Percentiles rank a stretch among this genome's conserved stretches.
Evolutionary conservation across 352 stramenopile species (phyloP).

Genomic region (Pythium phragmitis): DNA sequence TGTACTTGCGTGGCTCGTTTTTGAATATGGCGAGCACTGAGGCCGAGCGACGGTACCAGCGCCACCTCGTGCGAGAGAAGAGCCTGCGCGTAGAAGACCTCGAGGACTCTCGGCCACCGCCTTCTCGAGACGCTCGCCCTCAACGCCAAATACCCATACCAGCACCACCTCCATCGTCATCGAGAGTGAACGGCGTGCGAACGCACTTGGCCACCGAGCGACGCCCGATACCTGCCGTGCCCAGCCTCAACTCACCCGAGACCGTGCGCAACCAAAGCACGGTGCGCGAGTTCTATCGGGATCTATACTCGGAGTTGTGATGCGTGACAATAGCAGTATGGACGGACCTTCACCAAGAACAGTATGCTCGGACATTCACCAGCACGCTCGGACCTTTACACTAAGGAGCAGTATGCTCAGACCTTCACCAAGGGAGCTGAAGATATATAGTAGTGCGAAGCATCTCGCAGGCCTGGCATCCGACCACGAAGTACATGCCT

Average conservation of each 20-base stretch:
- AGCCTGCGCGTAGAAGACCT: background rate
- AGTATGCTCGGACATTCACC: no score
- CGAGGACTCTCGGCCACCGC: background rate
- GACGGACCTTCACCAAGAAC: background rate
- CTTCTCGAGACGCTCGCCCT: background rate
- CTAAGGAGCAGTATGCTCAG: no score
- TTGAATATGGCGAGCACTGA: constrained; percentile 4
- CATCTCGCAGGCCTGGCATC: no score
- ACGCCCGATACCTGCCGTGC: no score
- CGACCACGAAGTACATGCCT: no score
- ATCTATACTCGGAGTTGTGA: constrained; percentile 22
- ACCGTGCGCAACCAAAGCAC: constrained; percentile 2
- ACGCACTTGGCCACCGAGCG: no score
- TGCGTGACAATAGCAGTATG: background rate
- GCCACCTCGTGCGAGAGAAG: constrained; percentile 10
- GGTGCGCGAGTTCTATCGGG: constrained; percentile 21
- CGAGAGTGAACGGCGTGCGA: background rate
- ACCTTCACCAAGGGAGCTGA: no score
- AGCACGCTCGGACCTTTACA: no score
- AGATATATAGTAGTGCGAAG: no score
- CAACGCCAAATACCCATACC: no score
- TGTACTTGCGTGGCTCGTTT: constrained; percentile 14
- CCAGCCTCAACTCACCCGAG: background rate
- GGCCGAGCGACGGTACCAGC: constrained; percentile 18
- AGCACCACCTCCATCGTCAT: background rate